phyloP scores from a whole-genome alignment of 768 basidiomycete species.

The Amanita pallidorosea region DNA sequence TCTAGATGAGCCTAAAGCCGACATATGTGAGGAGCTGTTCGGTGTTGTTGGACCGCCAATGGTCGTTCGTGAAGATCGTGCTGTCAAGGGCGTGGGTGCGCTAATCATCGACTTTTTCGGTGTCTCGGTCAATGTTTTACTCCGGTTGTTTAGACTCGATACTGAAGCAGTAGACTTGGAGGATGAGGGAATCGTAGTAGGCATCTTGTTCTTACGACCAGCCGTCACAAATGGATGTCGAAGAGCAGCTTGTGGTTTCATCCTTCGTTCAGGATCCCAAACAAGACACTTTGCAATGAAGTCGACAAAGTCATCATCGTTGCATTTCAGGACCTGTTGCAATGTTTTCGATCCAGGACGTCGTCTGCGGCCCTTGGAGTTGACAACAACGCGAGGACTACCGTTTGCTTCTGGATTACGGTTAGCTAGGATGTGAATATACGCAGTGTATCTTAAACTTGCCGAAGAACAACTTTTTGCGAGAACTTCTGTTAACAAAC shows the following conservation, averaged over 20 bases:
- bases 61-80: conserved; percentile 54
- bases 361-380: conserved; percentile 90
- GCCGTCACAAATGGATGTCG: conserved; percentile 82
- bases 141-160: conserved; percentile 41
- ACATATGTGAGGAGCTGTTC: conserved; percentile 38
- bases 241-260: conserved; percentile 89
- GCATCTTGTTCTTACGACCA: conserved; percentile 43
- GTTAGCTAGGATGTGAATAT: conserved; percentile 5
- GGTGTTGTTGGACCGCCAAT: conserved; percentile 51
- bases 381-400: conserved; percentile 86
- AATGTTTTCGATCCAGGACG: conserved; percentile 88
- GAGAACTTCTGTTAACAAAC: conserved; percentile 85
- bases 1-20: conserved; percentile 49
- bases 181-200: conserved; percentile 27
- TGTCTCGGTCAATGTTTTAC: conserved; percentile 49
- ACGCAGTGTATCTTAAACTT: conserved; percentile 13
- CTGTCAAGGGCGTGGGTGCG: conserved; percentile 79
- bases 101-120: conserved; percentile 88
- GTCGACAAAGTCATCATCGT: conserved; percentile 93
- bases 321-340: conserved; percentile 79
- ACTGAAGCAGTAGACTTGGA: conserved; percentile 50
- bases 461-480: conserved; percentile 97
- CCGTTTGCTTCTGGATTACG: conserved; percentile 70
- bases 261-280: conserved; percentile 94
- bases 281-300: conserved; percentile 95